A percentile compares a stretch with the other conserved stretches of the same genome.
Evolutionary conservation across 768 basidiomycete species (phyloP).

Genomic region (Infundibulicybe gibba): DNA sequence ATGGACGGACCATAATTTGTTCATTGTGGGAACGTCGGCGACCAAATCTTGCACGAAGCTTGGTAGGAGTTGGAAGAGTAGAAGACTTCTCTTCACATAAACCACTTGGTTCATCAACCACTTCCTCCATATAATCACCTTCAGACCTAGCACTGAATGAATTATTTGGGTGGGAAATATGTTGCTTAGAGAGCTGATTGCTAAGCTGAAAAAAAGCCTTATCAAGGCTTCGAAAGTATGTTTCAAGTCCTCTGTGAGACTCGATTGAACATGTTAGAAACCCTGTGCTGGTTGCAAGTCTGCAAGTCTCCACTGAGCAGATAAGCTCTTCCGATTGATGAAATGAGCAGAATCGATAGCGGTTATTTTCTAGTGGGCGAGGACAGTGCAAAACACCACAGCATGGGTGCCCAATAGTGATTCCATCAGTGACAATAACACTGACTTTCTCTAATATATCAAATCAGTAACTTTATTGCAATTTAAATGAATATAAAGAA

Average conservation of each 20-base stretch:
- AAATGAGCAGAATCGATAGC: conserved; percentile 7
- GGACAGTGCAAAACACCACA: conserved; percentile 9
- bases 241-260: background rate
- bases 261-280: background rate
- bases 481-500: conserved; percentile 1
- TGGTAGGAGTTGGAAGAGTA: background rate
- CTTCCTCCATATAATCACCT: background rate
- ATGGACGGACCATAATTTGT: conserved; percentile 18
- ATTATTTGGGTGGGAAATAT: background rate
- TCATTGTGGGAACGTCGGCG: conserved; percentile 19
- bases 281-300: background rate
- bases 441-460: conserved; percentile 2
- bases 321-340: background rate
- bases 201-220: background rate
- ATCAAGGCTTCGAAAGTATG: background rate
- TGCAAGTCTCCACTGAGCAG: background rate
- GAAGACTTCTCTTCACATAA: background rate
- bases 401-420: conserved; percentile 13
- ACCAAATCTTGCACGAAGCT: conserved; percentile 12
- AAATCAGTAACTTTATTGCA: background rate
- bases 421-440: conserved; percentile 15
- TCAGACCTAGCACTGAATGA: background rate
- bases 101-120: background rate
- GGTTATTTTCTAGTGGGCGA: conserved; percentile 4
- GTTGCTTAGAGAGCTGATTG: background rate